Conservation (phyloP, 169 alveolate species). For the Plasmodium inui region DNA sequence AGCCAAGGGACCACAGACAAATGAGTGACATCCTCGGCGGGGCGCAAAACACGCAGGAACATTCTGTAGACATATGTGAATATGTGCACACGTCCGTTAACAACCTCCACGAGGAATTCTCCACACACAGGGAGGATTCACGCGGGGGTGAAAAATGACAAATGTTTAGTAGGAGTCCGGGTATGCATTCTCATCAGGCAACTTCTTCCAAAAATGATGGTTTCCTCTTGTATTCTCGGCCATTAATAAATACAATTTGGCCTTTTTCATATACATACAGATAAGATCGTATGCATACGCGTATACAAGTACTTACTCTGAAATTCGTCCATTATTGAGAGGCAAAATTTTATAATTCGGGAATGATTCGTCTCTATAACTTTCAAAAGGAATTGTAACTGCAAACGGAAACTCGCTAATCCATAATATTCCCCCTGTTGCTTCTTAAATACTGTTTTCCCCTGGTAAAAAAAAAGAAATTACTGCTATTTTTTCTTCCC, state of each 20-base stretch:
- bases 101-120: neutral
- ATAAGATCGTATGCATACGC: neutral
- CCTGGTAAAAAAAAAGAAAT: slow-evolving; percentile 3
- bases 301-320: slow-evolving; percentile 28
- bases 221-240: neutral
- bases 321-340: slow-evolving; percentile 61
- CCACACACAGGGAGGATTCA: neutral
- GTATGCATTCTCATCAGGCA: neutral
- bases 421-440: slow-evolving; percentile 38
- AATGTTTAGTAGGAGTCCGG: neutral
- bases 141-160: neutral
- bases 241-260: neutral
- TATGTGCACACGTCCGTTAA: neutral
- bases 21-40: neutral
- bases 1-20: neutral
- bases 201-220: neutral
- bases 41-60: neutral
- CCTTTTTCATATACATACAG: neutral
- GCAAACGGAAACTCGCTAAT: slow-evolving; percentile 6
- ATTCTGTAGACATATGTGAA: neutral
- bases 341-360: slow-evolving; percentile 9
- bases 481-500: neutral
- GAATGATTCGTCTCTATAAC: slow-evolving; percentile 19
- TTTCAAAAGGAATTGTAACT: slow-evolving; percentile 6
- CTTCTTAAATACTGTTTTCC: slow-evolving; percentile 8